phyloP scores from a whole-genome alignment of 305 asterid species.

The Solanum hybrid region DNA sequence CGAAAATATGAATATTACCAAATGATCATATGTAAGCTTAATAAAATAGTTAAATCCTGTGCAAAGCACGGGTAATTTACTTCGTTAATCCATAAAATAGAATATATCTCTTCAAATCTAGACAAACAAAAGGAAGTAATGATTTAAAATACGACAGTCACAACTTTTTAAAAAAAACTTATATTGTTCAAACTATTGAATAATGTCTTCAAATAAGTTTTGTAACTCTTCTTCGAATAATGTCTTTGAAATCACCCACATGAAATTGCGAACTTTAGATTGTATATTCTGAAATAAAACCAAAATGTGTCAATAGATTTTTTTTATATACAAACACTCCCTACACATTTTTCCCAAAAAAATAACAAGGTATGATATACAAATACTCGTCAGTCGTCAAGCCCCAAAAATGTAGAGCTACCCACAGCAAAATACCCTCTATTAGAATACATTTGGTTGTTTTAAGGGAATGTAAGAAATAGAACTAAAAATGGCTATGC shows the following conservation, averaged over 20 bases:
- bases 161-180: background rate
- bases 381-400: background rate
- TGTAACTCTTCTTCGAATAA: background rate
- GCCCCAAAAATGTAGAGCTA: too few species aligned
- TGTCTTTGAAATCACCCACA: background rate
- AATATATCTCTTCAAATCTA: too few species aligned
- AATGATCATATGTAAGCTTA: too few species aligned
- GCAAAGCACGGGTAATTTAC: too few species aligned
- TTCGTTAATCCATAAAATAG: too few species aligned
- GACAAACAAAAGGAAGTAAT: too few species aligned
- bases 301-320: too few species aligned
- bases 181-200: background rate
- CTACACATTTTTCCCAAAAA: too few species aligned
- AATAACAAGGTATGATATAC: background rate
- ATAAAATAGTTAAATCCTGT: too few species aligned
- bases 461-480: background rate
- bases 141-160: too few species aligned
- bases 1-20: too few species aligned
- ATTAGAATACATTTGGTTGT: background rate
- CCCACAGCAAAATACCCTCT: background rate
- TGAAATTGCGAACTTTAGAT: background rate
- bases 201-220: background rate
- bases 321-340: too few species aligned
- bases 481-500: background rate
- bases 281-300: background rate